These are phyloP conservation scores for Russula compacta DNA, from an alignment of 768 basidiomycete species.

Conservation along the genomic window DNA sequence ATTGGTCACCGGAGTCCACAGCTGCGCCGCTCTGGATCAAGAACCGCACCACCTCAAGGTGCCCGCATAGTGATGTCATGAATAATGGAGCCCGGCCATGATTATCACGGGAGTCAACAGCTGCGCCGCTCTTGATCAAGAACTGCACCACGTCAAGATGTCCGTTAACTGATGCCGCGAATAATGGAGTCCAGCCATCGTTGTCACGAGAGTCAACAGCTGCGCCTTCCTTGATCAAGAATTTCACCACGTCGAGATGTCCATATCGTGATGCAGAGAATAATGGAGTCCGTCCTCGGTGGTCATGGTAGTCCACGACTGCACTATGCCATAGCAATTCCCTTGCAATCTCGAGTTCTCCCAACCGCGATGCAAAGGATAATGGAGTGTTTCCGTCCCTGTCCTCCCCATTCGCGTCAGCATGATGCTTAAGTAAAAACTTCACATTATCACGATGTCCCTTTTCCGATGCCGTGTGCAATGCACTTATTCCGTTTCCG, in stretches of 20 bases:
- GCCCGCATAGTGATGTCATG: no score
- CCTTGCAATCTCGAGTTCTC: background rate
- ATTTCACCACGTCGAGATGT: background rate
- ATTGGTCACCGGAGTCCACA: no score
- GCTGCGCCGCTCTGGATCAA: no score
- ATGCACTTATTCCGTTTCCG: accelerated
- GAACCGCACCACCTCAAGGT: no score
- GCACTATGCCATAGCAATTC: background rate
- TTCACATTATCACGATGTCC: background rate
- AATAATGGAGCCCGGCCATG: no score
- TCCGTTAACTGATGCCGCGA: no score
- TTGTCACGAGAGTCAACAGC: background rate
- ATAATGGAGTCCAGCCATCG: background rate
- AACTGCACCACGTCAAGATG: no score
- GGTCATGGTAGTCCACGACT: background rate
- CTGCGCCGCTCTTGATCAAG: no score
- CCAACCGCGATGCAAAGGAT: accelerated
- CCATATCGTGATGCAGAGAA: background rate
- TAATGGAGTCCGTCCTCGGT: background rate
- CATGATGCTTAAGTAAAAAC: background rate
- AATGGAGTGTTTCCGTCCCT: background rate
- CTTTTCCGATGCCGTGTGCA: background rate
- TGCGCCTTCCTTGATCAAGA: background rate
- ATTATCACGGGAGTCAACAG: no score
- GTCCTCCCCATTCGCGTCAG: background rate